phyloP scores from a whole-genome alignment of 345 rosid genomes.

The Sapria himalayana region DNA sequence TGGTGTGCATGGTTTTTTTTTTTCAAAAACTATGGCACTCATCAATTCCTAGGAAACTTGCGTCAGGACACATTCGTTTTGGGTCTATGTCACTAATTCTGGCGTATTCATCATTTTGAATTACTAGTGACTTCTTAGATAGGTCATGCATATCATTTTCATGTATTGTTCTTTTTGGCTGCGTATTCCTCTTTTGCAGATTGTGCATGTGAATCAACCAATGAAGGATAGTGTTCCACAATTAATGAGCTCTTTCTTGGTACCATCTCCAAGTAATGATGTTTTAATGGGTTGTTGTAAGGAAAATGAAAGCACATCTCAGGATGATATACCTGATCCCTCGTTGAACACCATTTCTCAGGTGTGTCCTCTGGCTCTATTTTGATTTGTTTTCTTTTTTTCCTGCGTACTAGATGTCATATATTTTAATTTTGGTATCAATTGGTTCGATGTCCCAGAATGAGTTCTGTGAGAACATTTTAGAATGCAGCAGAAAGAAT shows the following conservation, averaged over 20 bases:
- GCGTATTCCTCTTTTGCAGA: too few species aligned
- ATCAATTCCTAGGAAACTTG: too few species aligned
- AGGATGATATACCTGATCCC: conserved; percentile 16
- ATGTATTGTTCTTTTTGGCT: too few species aligned
- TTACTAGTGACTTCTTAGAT: too few species aligned
- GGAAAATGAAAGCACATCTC: conserved; percentile 12
- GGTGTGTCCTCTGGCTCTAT: conserved; percentile 17
- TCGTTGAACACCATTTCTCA: conserved; percentile 13
- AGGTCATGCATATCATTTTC: too few species aligned
- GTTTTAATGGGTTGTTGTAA: conserved; percentile 12
- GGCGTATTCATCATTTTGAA: too few species aligned
- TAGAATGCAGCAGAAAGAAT: conserved; percentile 18
- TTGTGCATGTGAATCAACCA: conserved; percentile 9
- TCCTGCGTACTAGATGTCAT: not conserved
- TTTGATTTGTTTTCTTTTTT: not conserved
- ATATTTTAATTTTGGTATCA: conserved; percentile 5
- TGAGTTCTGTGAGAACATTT: conserved; percentile 18
- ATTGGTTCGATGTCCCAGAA: conserved; percentile 23
- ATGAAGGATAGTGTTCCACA: conserved; percentile 9
- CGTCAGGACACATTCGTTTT: too few species aligned
- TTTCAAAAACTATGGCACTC: too few species aligned
- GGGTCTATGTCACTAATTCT: too few species aligned
- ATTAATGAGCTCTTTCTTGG: conserved; percentile 13
- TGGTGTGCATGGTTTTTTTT: too few species aligned
- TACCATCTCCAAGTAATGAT: conserved; percentile 15